These are phyloP conservation scores for Perilla frutescens DNA, from an alignment of 257 asterid species.

Conservation along the genomic window DNA sequence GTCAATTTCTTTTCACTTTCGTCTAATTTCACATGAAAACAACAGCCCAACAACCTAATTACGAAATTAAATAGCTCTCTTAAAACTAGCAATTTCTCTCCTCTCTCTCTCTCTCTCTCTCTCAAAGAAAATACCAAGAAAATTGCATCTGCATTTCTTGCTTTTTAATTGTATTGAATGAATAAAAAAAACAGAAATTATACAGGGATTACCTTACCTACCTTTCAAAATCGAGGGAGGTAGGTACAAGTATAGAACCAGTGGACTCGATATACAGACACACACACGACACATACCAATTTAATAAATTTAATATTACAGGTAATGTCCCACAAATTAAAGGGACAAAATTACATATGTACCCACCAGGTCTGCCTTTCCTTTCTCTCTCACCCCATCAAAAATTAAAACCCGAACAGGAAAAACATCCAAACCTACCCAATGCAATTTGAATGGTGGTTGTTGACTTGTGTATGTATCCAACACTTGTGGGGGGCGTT, in stretches of 20 bases:
- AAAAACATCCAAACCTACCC: constrained; percentile 34
- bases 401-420: neutral
- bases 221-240: constrained; percentile 21
- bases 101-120: no score
- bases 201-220: constrained; percentile 29
- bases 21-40: no score
- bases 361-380: constrained; percentile 23
- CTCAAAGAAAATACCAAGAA: no score
- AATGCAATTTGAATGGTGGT: constrained; percentile 32
- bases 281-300: neutral
- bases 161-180: no score
- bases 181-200: no score
- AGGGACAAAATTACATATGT: constrained; percentile 37
- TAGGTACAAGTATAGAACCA: constrained; percentile 10
- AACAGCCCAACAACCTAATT: no score
- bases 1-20: no score
- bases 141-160: no score
- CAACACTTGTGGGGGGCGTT: constrained; percentile 6
- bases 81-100: no score
- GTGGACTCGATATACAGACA: no score
- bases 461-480: constrained; percentile 26
- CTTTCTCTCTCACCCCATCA: constrained; percentile 16
- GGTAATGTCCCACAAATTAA: constrained; percentile 37
- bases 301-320: constrained; percentile 32
- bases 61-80: no score